Evolutionary conservation across 179 eudicot species (phyloP).

Genomic region (Beta lomatogona): DNA sequence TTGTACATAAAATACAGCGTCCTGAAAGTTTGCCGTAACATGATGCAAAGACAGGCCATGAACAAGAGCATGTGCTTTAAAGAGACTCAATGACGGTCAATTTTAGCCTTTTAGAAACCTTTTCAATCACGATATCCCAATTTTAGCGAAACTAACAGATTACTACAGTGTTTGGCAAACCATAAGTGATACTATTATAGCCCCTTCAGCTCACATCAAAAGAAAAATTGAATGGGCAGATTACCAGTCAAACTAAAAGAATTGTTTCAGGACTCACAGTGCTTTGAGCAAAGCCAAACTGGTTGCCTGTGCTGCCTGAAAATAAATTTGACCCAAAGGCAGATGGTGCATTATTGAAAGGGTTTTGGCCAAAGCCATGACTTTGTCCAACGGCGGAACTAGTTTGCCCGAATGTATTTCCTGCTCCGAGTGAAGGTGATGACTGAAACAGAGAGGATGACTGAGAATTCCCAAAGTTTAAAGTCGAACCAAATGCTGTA

Average conservation of each 20-base stretch:
- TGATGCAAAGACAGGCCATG: not conserved
- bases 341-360: slow-evolving; percentile 51
- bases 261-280: slow-evolving; percentile 51
- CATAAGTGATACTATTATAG: not conserved
- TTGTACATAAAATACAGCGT: too few relatives aligned
- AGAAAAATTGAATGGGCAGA: not conserved
- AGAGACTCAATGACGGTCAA: too few relatives aligned
- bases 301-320: slow-evolving; percentile 53
- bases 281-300: slow-evolving; percentile 61
- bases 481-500: slow-evolving; percentile 59
- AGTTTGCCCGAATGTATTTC: slow-evolving; percentile 63
- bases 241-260: not conserved
- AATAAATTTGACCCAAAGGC: slow-evolving; percentile 65
- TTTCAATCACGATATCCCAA: too few relatives aligned
- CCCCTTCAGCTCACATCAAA: slow-evolving; percentile 6
- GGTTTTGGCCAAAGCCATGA: slow-evolving; percentile 44
- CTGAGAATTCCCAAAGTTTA: slow-evolving; percentile 68
- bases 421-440: slow-evolving; percentile 63
- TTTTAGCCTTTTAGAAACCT: too few relatives aligned
- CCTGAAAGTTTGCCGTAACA: too few relatives aligned
- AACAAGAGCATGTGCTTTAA: too few relatives aligned
- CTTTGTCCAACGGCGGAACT: slow-evolving; percentile 56
- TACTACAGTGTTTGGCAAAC: too few relatives aligned
- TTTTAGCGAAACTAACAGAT: too few relatives aligned
- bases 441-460: slow-evolving; percentile 77